Evolutionary conservation across 352 stramenopile genomes (phyloP).

Genomic region (Globisporangium radiosum): DNA sequence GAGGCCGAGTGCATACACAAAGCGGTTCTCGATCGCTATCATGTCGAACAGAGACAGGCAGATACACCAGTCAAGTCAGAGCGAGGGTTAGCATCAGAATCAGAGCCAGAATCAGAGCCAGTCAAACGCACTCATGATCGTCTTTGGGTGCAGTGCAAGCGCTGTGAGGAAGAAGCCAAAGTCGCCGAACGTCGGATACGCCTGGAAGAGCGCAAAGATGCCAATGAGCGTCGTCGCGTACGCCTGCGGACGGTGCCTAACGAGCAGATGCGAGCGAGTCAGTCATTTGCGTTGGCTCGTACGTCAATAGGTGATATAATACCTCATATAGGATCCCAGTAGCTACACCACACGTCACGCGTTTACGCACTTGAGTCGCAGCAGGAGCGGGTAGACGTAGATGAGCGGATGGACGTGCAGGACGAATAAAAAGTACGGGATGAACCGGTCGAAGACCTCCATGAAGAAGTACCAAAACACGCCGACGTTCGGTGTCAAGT

Average conservation of each 20-base stretch:
- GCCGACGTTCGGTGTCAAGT: constrained; percentile 79
- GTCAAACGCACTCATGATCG: constrained; percentile 53
- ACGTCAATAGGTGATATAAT: too few relatives aligned
- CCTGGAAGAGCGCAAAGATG: constrained; percentile 76
- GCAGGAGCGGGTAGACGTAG: constrained; percentile 72
- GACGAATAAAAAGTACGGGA: constrained; percentile 78
- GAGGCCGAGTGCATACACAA: constrained; percentile 62
- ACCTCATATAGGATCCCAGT: too few relatives aligned
- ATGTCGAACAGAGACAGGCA: neutral
- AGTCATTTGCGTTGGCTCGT: too few relatives aligned
- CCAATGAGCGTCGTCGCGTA: constrained; percentile 59
- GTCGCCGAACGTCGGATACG: constrained; percentile 71
- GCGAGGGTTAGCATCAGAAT: too few relatives aligned
- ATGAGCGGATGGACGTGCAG: constrained; percentile 76
- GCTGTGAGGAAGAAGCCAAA: constrained; percentile 73
- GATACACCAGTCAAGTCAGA: neutral
- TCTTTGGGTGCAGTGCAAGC: constrained; percentile 68
- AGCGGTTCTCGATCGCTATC: constrained; percentile 72
- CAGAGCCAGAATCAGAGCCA: too few relatives aligned
- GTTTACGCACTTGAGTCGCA: constrained; percentile 57
- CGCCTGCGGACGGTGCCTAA: constrained; percentile 60
- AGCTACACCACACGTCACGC: too few relatives aligned
- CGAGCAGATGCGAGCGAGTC: neutral
- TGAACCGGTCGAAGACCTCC: constrained; percentile 84
- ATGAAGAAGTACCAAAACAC: constrained; percentile 90